Base-by-base conservation (phyloP, 179 eudicot species). In the Heliamphora pulchella region DNA sequence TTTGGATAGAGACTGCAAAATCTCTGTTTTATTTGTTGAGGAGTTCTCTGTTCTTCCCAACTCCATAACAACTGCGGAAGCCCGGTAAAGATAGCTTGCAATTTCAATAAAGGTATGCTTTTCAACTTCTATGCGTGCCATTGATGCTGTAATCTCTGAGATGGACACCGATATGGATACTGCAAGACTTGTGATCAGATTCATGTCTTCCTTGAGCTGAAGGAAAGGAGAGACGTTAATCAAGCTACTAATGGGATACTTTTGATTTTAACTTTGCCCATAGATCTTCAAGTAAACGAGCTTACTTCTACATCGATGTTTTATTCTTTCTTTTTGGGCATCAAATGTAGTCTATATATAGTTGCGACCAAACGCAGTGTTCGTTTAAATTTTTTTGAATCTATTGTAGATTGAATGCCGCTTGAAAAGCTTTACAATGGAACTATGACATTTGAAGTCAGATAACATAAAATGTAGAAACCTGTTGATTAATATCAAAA, bases 61-160 rank as follows among this genome's bases (percentile, higher is more conserved):
- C 85, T 93, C 98, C 85, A 62, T 80, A 66, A 93, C 87, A 61
- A 83, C 88, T 63, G 82, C 83, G 50, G 93, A 85, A 41, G 80
- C 83, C 8, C 94, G 92, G 85, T 94, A 88, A 59, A 91, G 73
- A 70, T 87, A 90, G 84, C 91, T 82, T 66, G 93, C 94, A 1
- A 93, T 71, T 77, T 89, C 88, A 43, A 87, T 75, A 54, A 94
- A 85, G 81, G 65, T 83, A 51, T 85, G 81, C 75, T 85, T 75
- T 79, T 88, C 90, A 78, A 75, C 67, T 22, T 84, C 84, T 41
- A 82, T 80, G 84, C 77, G 68, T 80, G 74, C 80, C 63, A 86
- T 75, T 46, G 82, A 82, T 70, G 88, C 70, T 13, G 81, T 83
- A 79, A 83, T 84, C 73, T 91, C 93, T 79, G 93, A 82, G 44